A percentile compares a stretch with the other conserved stretches of the same genome.
These are phyloP conservation scores for Rhodotorula sphaerocarpa DNA, from an alignment of 768 basidiomycete genomes.

Conservation along the genomic window DNA sequence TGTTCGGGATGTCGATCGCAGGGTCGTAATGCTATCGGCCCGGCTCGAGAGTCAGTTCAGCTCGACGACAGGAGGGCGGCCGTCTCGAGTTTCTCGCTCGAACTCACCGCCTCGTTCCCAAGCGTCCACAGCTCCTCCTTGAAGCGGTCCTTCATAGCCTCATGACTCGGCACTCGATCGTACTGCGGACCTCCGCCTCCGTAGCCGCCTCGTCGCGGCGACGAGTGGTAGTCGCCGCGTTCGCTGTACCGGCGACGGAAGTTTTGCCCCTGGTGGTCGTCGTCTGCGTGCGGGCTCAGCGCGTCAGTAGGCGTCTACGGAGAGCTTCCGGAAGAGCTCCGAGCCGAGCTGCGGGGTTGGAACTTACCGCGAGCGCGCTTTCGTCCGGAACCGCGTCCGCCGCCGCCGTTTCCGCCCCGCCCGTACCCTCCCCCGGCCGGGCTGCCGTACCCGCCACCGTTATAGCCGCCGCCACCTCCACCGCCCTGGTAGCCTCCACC, in stretches of 20 bases:
- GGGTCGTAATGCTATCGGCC: conserved; percentile 45
- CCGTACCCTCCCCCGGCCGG: no score
- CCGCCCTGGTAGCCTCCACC: conserved; percentile 31
- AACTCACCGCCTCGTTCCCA: conserved; percentile 38
- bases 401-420: not conserved
- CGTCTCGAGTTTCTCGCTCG: not conserved
- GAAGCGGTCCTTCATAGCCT: conserved; percentile 37
- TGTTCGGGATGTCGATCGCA: conserved; percentile 41
- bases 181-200: conserved; percentile 5
- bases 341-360: no score
- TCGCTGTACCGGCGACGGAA: conserved; percentile 1
- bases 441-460: conserved; percentile 25
- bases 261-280: conserved; percentile 23
- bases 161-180: conserved; percentile 25
- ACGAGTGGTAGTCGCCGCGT: conserved; percentile 23
- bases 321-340: not conserved
- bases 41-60: not conserved
- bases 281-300: conserved; percentile 32
- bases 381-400: conserved; percentile 1
- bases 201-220: conserved; percentile 28
- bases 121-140: conserved; percentile 42
- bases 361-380: conserved; percentile 5
- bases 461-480: conserved; percentile 26
- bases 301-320: conserved; percentile 18
- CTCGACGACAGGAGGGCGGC: not conserved